Conservation (phyloP, 164 flowering plant species). For the Berberis vulgaris region DNA sequence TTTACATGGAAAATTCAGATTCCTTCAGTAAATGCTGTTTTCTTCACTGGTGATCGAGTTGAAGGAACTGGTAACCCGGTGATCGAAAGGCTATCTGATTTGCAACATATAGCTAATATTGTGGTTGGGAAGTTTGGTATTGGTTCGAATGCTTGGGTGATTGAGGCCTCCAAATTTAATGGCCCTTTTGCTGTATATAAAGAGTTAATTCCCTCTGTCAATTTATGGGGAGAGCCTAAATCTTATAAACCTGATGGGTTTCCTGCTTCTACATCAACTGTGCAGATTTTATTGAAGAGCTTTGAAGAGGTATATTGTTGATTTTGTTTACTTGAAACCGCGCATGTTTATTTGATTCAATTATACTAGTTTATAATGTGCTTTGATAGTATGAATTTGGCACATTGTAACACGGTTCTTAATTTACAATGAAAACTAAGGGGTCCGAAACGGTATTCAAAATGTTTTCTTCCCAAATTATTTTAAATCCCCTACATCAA, state of each 20-base stretch:
- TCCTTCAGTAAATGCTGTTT: conserved; percentile 69
- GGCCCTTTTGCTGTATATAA: conserved; percentile 81
- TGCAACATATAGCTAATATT: conserved; percentile 47
- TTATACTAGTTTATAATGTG: too few species aligned
- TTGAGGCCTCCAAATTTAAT: conserved; percentile 67
- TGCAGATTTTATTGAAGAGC: conserved; percentile 44
- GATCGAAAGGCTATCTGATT: conserved; percentile 61
- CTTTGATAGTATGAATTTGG: too few species aligned
- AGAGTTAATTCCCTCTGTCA: conserved; percentile 66
- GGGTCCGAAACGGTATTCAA: too few species aligned
- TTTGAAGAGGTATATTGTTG: conserved; percentile 65
- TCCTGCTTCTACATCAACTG: conserved; percentile 54
- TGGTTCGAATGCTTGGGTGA: conserved; percentile 66
- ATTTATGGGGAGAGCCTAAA: conserved; percentile 63
- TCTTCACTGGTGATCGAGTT: conserved; percentile 79
- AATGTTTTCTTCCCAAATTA: too few species aligned
- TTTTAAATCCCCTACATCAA: too few species aligned
- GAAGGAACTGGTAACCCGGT: conserved; percentile 64
- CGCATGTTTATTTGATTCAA: too few species aligned
- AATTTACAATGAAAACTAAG: too few species aligned
- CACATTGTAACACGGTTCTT: too few species aligned
- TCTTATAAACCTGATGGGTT: conserved; percentile 47
- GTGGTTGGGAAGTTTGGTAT: conserved; percentile 68
- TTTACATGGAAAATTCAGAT: conserved; percentile 29
- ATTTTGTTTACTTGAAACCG: too few species aligned